Percentiles rank a stretch among this genome's conserved stretches.
Conservation (phyloP, 164 flowering plant genomes). For the Tinospora cordifolia region DNA sequence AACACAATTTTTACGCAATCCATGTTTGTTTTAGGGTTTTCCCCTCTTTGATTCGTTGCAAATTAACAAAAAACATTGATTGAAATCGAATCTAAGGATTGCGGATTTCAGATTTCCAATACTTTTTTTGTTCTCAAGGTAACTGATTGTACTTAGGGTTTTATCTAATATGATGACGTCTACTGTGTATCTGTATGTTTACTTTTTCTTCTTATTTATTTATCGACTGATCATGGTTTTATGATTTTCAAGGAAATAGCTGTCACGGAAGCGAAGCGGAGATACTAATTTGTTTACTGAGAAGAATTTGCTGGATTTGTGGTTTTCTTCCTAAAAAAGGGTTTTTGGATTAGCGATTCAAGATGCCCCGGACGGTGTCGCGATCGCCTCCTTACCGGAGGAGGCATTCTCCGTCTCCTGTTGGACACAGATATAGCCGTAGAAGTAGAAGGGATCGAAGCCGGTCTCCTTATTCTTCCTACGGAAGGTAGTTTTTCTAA, state of each 20-base stretch:
- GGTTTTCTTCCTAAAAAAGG: neutral
- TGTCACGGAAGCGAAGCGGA: neutral
- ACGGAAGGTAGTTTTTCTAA: constrained; percentile 72
- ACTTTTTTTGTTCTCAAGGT: no score
- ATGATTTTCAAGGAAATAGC: neutral
- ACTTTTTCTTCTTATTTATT: neutral
- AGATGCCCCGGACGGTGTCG: constrained; percentile 49
- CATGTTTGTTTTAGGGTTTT: neutral
- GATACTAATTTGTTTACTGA: neutral
- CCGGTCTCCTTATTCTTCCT: constrained; percentile 52
- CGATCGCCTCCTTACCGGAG: constrained; percentile 52
- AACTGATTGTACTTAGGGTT: neutral
- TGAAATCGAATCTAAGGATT: no score
- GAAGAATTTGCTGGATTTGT: neutral
- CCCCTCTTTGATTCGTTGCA: no score
- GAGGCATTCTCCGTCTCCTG: constrained; percentile 54
- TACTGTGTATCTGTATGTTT: neutral
- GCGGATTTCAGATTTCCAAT: no score
- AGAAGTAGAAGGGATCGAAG: constrained; percentile 68
- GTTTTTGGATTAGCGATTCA: neutral
- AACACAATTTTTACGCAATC: neutral
- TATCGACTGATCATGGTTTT: neutral
- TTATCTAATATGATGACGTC: neutral
- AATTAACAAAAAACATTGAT: no score
- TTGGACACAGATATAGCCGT: constrained; percentile 40